Conservation (phyloP, 2,329 filamentous ascomycete species). For the Aspergillus quadrilineatus region DNA sequence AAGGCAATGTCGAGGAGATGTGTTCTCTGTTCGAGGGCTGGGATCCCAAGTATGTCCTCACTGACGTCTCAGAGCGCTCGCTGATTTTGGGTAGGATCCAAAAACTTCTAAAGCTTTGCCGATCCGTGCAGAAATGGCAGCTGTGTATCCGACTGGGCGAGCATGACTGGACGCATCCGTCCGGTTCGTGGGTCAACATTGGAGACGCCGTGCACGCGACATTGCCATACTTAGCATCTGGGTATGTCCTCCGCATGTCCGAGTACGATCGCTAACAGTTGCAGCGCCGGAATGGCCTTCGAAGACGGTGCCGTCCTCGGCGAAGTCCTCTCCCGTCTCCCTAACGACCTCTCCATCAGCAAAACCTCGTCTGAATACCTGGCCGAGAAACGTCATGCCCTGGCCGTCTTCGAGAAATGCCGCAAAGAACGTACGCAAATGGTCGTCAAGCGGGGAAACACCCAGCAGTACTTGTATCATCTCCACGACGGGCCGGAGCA, state of each 20-base stretch:
- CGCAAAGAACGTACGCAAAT: slow-evolving; percentile 59
- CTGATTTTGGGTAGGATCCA: slow-evolving; percentile 37
- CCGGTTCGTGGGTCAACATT: slow-evolving; percentile 58
- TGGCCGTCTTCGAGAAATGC: slow-evolving; percentile 56
- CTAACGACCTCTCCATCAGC: slow-evolving; percentile 34
- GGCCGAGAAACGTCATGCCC: slow-evolving; percentile 35
- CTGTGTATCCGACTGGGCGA: slow-evolving; percentile 51
- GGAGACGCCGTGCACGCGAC: slow-evolving; percentile 66
- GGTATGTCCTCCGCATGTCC: neutral
- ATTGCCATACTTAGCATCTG: slow-evolving; percentile 58
- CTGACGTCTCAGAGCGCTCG: too few relatives aligned
- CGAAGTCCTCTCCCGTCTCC: slow-evolving; percentile 52
- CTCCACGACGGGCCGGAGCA: slow-evolving; percentile 60
- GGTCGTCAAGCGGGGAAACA: slow-evolving; percentile 60
- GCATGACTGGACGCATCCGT: neutral
- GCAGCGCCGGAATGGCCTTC: slow-evolving; percentile 59
- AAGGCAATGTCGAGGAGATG: slow-evolving; percentile 56
- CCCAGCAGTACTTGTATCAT: slow-evolving; percentile 63
- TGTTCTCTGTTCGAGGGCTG: slow-evolving; percentile 55
- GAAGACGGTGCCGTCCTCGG: slow-evolving; percentile 62
- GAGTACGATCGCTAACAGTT: slow-evolving; percentile 2
- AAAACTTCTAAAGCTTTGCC: slow-evolving; percentile 58
- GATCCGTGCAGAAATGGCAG: slow-evolving; percentile 62
- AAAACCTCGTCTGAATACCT: slow-evolving; percentile 26
- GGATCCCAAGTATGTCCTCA: slow-evolving; percentile 47